Evolutionary conservation across 2,329 filamentous ascomycete species (phyloP).

Genomic region (Fusarium secorum): DNA sequence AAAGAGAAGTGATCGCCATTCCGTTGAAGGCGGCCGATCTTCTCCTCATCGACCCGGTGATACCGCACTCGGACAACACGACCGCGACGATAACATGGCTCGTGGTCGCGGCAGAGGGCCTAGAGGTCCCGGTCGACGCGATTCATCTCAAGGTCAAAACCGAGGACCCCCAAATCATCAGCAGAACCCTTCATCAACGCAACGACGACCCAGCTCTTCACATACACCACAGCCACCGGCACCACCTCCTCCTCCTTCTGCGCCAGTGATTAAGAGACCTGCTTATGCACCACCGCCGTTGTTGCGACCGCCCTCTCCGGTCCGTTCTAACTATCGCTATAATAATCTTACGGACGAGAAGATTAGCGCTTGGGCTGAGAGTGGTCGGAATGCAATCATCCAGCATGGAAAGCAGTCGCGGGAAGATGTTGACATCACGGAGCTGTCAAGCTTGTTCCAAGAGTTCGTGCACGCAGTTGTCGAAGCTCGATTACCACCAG

Average conservation of each 20-base stretch:
- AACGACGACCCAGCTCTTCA: constrained; percentile 35
- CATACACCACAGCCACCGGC: constrained; percentile 22
- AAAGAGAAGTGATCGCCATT: constrained; percentile 63
- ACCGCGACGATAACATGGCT: constrained; percentile 60
- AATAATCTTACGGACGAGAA: constrained; percentile 76
- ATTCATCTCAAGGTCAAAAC: constrained; percentile 54
- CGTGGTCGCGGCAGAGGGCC: constrained; percentile 58
- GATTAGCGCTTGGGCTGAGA: constrained; percentile 71
- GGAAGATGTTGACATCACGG: constrained; percentile 71
- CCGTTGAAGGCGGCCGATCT: constrained; percentile 61
- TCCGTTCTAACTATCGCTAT: constrained; percentile 69
- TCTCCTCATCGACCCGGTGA: constrained; percentile 70
- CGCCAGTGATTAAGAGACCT: constrained; percentile 32
- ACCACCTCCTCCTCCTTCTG: constrained; percentile 34
- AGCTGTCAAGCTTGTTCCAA: constrained; percentile 78
- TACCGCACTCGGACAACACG: constrained; percentile 64
- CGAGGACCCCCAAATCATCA: constrained; percentile 41
- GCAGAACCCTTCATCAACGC: constrained; percentile 34
- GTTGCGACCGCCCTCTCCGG: constrained; percentile 45
- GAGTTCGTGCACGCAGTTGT: constrained; percentile 82
- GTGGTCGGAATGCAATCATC: constrained; percentile 72
- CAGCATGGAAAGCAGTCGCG: constrained; percentile 70
- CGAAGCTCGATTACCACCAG: constrained; percentile 70
- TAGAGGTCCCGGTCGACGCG: constrained; percentile 60
- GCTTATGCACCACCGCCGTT: constrained; percentile 28